Evolutionary conservation across 1,284 basidiomycete species (phyloP).

Genomic region (Pholiota adiposa): DNA sequence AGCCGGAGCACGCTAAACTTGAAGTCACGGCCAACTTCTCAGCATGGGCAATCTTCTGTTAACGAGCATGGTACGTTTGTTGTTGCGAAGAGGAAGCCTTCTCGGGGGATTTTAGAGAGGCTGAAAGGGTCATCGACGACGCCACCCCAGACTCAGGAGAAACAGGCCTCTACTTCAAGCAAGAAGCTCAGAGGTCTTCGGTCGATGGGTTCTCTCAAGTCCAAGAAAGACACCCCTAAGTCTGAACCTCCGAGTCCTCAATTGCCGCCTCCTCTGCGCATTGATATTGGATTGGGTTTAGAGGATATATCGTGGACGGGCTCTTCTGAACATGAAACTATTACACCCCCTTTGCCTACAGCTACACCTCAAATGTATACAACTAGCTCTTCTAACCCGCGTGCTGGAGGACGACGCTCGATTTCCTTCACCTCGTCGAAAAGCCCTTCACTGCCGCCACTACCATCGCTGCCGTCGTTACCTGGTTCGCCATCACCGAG

Average conservation of each 20-base stretch:
- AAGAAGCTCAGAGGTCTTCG: constrained; percentile 73
- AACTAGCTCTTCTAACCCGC: constrained; percentile 24
- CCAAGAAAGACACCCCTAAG: constrained; percentile 45
- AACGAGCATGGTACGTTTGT: constrained; percentile 38
- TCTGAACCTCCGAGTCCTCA: constrained; percentile 48
- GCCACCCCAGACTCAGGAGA: constrained; percentile 39
- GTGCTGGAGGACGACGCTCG: constrained; percentile 59
- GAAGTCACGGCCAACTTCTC: constrained; percentile 29
- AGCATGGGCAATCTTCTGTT: constrained; percentile 34
- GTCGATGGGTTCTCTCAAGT: constrained; percentile 79
- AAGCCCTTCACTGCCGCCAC: constrained; percentile 37
- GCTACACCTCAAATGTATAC: constrained; percentile 24
- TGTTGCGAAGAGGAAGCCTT: constrained; percentile 56
- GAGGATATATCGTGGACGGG: constrained; percentile 59
- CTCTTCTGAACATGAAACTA: constrained; percentile 32
- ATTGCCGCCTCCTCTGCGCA: constrained; percentile 52
- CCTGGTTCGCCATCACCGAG: constrained; percentile 54
- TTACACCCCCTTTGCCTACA: constrained; percentile 21
- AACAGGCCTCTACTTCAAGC: constrained; percentile 32
- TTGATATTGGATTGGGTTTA: constrained; percentile 65
- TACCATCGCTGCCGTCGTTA: constrained; percentile 43
- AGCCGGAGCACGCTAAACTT: constrained; percentile 71
- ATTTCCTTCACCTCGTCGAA: constrained; percentile 63
- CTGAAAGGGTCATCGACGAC: constrained; percentile 52
- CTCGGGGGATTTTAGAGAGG: constrained; percentile 66